phyloP scores from a whole-genome alignment of 1,284 basidiomycete genomes.

The Thecaphora frezii region DNA sequence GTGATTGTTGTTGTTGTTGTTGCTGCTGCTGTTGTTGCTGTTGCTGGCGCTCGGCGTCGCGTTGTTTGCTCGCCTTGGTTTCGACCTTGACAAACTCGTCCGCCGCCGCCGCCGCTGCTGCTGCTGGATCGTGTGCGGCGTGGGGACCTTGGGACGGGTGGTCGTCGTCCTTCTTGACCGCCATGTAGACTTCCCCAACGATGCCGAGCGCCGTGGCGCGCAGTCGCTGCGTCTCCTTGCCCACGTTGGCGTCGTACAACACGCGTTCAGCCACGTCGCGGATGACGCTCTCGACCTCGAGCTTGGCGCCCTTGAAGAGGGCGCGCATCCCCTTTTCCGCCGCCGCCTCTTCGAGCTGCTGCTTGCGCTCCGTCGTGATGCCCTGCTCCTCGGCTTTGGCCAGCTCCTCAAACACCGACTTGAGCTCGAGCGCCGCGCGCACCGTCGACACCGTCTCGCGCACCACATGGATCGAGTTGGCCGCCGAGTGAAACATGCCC shows the following conservation, averaged over 20 bases:
- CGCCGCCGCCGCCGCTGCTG: neutral
- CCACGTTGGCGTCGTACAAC: slow-evolving; percentile 63
- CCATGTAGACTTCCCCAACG: slow-evolving; percentile 40
- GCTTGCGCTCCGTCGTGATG: slow-evolving; percentile 81
- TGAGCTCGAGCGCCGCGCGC: slow-evolving; percentile 65
- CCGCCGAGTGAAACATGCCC: slow-evolving; percentile 46
- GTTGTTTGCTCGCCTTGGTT: slow-evolving; percentile 30
- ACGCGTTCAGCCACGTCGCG: slow-evolving; percentile 90
- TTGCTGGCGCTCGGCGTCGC: slow-evolving; percentile 11
- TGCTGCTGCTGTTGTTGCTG: slow-evolving; percentile 1
- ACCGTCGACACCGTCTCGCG: slow-evolving; percentile 55
- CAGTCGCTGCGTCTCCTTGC: slow-evolving; percentile 53
- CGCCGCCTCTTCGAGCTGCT: slow-evolving; percentile 89
- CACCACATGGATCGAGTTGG: slow-evolving; percentile 49
- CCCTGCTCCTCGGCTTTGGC: slow-evolving; percentile 73
- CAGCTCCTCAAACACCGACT: slow-evolving; percentile 91
- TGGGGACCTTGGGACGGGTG: neutral
- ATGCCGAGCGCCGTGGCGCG: slow-evolving; percentile 52
- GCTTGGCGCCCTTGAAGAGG: slow-evolving; percentile 72
- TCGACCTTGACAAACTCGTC: slow-evolving; percentile 44
- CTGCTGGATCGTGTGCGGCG: neutral
- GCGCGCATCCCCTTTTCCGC: slow-evolving; percentile 72
- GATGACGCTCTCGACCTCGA: slow-evolving; percentile 90
- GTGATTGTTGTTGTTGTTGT: no score
- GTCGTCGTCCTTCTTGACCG: slow-evolving; percentile 30